Evolutionary conservation across 2,329 filamentous ascomycete species (phyloP).

Genomic region (Eurotiales sp.): DNA sequence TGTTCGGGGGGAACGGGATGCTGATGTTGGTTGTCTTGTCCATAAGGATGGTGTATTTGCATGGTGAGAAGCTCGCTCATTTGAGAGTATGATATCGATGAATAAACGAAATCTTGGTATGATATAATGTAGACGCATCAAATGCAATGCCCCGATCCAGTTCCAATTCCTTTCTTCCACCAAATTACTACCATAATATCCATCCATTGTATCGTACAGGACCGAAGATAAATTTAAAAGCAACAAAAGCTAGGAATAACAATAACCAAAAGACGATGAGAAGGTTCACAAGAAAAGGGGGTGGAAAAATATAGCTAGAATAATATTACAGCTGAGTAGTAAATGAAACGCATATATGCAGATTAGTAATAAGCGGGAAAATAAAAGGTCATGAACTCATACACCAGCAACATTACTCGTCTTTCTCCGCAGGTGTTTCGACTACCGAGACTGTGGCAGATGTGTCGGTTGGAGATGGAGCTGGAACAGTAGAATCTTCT

Average conservation of each 20-base stretch:
- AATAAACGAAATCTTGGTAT: too few species aligned
- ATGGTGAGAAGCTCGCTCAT: too few species aligned
- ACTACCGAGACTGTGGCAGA: conserved; percentile 8
- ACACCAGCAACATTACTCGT: conserved; percentile 7
- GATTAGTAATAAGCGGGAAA: background rate
- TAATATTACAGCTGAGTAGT: conserved; percentile 10
- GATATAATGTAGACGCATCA: too few species aligned
- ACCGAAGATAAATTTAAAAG: too few species aligned
- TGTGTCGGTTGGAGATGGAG: background rate
- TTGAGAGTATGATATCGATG: too few species aligned
- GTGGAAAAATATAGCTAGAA: background rate
- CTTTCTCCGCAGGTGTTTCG: conserved; percentile 12
- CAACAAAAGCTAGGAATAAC: too few species aligned
- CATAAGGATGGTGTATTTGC: conserved; percentile 2
- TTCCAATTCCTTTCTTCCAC: background rate
- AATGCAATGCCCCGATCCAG: background rate
- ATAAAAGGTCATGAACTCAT: background rate
- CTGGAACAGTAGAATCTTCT: too few species aligned
- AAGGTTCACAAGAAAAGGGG: too few species aligned
- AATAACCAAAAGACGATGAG: too few species aligned
- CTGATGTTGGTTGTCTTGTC: conserved; percentile 7
- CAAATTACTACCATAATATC: background rate
- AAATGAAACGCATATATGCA: background rate
- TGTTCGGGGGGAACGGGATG: conserved; percentile 10
- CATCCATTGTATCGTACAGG: too few species aligned